Percentiles rank a stretch among this genome's conserved stretches.
phyloP scores from a whole-genome alignment of 1,139 yeast genomes.

The Suhomyces wounanorum region DNA sequence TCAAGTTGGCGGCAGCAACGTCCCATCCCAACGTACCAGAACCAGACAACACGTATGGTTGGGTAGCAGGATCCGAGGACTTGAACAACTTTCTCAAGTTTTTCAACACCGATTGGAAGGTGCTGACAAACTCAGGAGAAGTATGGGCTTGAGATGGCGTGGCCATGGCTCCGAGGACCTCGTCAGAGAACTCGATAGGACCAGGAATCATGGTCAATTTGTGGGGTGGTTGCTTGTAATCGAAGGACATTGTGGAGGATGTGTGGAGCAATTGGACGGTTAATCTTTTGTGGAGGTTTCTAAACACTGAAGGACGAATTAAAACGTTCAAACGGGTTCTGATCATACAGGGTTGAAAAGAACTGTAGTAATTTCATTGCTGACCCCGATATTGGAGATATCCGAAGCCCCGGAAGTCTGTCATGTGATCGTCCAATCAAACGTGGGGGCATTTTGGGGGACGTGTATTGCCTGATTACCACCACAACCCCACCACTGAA shows the following conservation, averaged over 20 bases:
- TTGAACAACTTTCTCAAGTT: slow-evolving; percentile 75
- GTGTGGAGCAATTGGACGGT: neutral
- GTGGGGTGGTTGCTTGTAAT: slow-evolving; percentile 50
- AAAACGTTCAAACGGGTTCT: neutral
- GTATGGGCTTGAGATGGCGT: slow-evolving; percentile 90
- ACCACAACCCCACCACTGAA: neutral
- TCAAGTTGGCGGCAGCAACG: slow-evolving; percentile 74
- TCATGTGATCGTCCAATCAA: slow-evolving; percentile 9
- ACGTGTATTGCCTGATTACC: neutral
- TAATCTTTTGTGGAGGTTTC: neutral
- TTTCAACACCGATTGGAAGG: slow-evolving; percentile 68
- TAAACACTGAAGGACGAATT: neutral
- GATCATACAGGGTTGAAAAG: slow-evolving; percentile 7
- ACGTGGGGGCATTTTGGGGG: neutral
- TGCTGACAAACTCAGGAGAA: slow-evolving; percentile 78
- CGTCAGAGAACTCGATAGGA: slow-evolving; percentile 86
- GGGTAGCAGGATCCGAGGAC: slow-evolving; percentile 64
- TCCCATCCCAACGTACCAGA: slow-evolving; percentile 98
- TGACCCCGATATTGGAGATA: slow-evolving; percentile 8
- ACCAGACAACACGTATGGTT: slow-evolving; percentile 82
- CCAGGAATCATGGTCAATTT: slow-evolving; percentile 84
- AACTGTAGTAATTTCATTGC: slow-evolving; percentile 1
- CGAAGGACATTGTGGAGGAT: slow-evolving; percentile 27
- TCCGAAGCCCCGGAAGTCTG: slow-evolving; percentile 5
- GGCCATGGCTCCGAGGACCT: slow-evolving; percentile 78